These are phyloP conservation scores for Dothistroma septosporum DNA, from an alignment of 2,329 filamentous ascomycete genomes.

Conservation along the genomic window DNA sequence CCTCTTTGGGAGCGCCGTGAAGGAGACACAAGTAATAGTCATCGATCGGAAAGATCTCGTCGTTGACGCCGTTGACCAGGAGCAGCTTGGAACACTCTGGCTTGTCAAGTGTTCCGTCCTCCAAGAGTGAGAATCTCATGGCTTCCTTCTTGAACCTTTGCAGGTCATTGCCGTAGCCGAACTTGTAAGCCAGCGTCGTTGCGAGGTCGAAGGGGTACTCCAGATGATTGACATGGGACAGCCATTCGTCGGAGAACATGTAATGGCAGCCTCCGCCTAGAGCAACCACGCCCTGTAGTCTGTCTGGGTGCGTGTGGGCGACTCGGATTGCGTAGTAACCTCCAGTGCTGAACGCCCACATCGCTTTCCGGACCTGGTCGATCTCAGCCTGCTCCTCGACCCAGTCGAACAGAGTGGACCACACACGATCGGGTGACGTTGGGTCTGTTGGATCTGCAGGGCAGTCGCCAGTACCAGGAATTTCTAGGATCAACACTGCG, in stretches of 20 bases:
- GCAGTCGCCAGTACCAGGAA: conserved; percentile 56
- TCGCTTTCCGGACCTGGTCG: conserved; percentile 46
- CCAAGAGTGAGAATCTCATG: conserved; percentile 52
- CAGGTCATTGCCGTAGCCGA: conserved; percentile 40
- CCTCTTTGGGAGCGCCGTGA: conserved; percentile 53
- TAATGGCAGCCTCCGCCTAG: conserved; percentile 55
- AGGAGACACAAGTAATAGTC: conserved; percentile 54
- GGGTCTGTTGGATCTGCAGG: conserved; percentile 48
- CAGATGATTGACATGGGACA: conserved; percentile 52
- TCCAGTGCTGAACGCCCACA: conserved; percentile 57
- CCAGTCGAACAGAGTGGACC: conserved; percentile 54
- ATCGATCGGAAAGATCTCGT: conserved; percentile 61
- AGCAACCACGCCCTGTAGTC: conserved; percentile 50
- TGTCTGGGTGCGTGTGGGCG: conserved; percentile 54
- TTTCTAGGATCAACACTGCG: conserved; percentile 51
- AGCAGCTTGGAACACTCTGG: conserved; percentile 48
- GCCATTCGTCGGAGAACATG: conserved; percentile 55
- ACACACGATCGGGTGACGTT: conserved; percentile 51
- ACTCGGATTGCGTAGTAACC: conserved; percentile 57
- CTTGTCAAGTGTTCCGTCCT: conserved; percentile 53
- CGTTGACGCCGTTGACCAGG: conserved; percentile 55
- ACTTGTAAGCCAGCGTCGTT: conserved; percentile 50
- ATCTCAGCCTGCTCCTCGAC: conserved; percentile 46
- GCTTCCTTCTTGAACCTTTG: conserved; percentile 49
- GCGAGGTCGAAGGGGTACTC: conserved; percentile 59